These are phyloP conservation scores for Chytridium lagenaria DNA, from an alignment of 371 early-diverging fungal species.

Conservation along the genomic window DNA sequence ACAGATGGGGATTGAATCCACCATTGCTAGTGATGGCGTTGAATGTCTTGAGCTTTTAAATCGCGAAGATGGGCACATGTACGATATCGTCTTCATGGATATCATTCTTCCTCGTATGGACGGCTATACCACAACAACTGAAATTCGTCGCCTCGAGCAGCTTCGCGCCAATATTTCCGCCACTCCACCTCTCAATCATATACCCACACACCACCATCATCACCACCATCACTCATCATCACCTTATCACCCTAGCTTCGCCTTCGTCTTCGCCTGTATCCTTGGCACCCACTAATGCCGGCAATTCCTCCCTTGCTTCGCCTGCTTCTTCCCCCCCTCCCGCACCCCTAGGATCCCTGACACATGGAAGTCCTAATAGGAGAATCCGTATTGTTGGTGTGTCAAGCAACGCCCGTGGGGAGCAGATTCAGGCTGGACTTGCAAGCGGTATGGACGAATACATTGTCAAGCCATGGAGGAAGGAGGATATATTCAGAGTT, in stretches of 20 bases:
- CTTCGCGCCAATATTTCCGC: background rate
- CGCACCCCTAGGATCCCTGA: background rate
- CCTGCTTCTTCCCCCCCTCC: background rate
- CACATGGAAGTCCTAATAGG: background rate
- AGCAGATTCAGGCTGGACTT: constrained; percentile 16
- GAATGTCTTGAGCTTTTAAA: constrained; percentile 6
- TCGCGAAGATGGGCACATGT: background rate
- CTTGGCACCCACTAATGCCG: too few relatives aligned
- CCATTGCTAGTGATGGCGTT: constrained; percentile 7
- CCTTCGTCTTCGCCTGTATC: background rate
- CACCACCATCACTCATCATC: too few relatives aligned
- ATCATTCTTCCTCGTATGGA: constrained; percentile 18
- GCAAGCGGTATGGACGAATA: constrained; percentile 8
- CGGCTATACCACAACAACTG: constrained; percentile 13
- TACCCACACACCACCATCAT: too few relatives aligned
- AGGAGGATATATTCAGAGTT: constrained; percentile 2
- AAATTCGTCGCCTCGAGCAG: constrained; percentile 19
- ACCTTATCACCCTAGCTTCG: too few relatives aligned
- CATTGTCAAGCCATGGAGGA: constrained; percentile 15
- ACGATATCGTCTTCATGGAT: constrained; percentile 26
- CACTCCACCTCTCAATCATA: too few relatives aligned
- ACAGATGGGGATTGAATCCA: background rate
- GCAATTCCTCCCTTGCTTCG: too few relatives aligned
- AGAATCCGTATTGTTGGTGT: constrained; percentile 6
- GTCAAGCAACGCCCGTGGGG: constrained; percentile 21